Base-by-base conservation (phyloP, 371 early-diverging fungal species). In the Syncephalastrum racemosum region DNA sequence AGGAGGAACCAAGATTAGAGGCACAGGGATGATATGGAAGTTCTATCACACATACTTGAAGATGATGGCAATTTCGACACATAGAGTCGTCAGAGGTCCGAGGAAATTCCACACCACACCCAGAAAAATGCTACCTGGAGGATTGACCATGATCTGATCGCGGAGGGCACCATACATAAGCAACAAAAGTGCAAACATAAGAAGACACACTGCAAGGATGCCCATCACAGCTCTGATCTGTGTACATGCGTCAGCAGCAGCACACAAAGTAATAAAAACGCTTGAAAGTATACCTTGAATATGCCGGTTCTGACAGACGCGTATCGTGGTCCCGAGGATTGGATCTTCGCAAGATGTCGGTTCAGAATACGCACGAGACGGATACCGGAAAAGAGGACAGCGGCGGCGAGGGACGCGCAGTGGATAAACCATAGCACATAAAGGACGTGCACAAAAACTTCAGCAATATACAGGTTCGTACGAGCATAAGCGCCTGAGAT, bases 371-470 rank as follows among this genome's bases (percentile, higher is more conserved):
- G 50, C 4, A 67, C 57, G 19, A 71, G 58, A 8, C 65, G 64
- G 6, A 59, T 22, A 40, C 71, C 71, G 13, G 63, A 50, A 23
- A 51, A 62, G 1, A 67, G 47, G 0, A 71, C 71, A 3, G 65
- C 58, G 13, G 46, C 6, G 2, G 57, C 52, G 7, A 71, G 52
- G 0, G 27, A 31, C 16, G 46, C 36, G 36, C 65, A 67, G 51
- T 71, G 65, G 12, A 67, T n/a, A 19, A 67, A 71, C 71, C 71
- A 71, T 18, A 71, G 51, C 3, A 67, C 60, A 46, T 71, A 71
- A 10, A 71, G 49, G 6, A 67, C 16, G 14, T 49, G 67, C 2
- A 58, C 59, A 15, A 64, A 51, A n/a, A 58, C 25, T 23, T 67
- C 71, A 8, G 71, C 67, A 20, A 50, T 46, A 31, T 51, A 53